Percentiles rank a stretch among this genome's conserved stretches.
Conservation (phyloP, 106 monocot species). For the Dactylorhiza incarnata region DNA sequence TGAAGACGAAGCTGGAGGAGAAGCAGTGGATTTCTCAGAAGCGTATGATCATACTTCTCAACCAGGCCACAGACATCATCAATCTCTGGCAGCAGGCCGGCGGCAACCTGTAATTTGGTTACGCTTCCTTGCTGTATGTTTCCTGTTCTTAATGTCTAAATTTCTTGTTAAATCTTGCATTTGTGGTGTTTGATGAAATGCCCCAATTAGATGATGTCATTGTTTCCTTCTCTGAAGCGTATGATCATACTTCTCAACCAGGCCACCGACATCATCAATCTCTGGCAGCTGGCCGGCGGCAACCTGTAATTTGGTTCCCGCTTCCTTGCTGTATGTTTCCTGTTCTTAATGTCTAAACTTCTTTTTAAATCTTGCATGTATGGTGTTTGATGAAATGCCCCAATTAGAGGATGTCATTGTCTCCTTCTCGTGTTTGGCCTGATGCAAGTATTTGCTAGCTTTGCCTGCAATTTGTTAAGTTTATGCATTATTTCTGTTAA, state of each 20-base stretch:
- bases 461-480: no score
- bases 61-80: slow-evolving; percentile 66
- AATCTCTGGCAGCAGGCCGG: slow-evolving; percentile 72
- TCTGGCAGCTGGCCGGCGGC: slow-evolving; percentile 61
- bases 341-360: background rate
- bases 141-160: background rate
- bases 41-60: slow-evolving; percentile 53
- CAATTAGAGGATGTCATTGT: background rate
- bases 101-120: slow-evolving; percentile 15
- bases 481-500: no score
- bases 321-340: background rate
- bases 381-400: slow-evolving; percentile 1
- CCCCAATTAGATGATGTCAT: background rate
- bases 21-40: slow-evolving; percentile 53
- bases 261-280: slow-evolving; percentile 70
- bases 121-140: background rate
- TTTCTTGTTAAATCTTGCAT: background rate
- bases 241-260: slow-evolving; percentile 64
- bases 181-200: background rate
- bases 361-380: background rate
- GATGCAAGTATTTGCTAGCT: no score
- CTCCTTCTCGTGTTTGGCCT: background rate
- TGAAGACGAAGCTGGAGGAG: slow-evolving; percentile 48
- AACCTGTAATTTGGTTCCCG: slow-evolving; percentile 9
- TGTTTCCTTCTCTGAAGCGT: slow-evolving; percentile 22